Evolutionary conservation across 495 filamentous ascomycete genomes (phyloP).

Genomic region (Penicillium cataractarum): DNA sequence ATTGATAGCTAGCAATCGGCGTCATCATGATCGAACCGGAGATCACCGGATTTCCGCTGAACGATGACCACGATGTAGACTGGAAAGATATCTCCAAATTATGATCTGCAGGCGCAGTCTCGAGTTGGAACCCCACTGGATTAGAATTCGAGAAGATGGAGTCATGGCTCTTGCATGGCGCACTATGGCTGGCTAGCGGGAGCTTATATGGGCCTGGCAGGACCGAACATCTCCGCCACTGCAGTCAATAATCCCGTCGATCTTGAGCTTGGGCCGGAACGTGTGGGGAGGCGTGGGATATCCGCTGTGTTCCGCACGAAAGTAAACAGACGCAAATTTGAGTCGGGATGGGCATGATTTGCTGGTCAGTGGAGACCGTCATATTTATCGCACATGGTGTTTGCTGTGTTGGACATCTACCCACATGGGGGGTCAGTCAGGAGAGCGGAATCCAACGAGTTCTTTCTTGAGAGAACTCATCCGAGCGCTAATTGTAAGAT

Average conservation of each 20-base stretch:
- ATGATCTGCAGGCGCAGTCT: conserved; percentile 23
- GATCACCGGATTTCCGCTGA: conserved; percentile 8
- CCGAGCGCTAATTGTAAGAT: neutral
- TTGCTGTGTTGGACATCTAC: neutral
- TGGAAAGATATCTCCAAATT: conserved; percentile 16
- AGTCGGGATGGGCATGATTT: neutral
- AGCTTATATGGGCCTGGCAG: conserved; percentile 21
- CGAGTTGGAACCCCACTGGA: conserved; percentile 2
- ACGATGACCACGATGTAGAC: neutral
- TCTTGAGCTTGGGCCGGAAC: conserved; percentile 7
- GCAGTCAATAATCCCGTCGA: conserved; percentile 15
- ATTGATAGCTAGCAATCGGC: conserved; percentile 2
- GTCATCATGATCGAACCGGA: conserved; percentile 11
- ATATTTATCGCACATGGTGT: neutral
- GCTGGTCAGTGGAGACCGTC: neutral
- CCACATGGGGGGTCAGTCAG: neutral
- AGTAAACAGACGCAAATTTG: neutral
- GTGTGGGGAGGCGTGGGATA: neutral
- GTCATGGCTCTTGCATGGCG: neutral
- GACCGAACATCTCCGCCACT: conserved; percentile 13
- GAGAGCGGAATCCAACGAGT: neutral
- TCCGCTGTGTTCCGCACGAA: neutral
- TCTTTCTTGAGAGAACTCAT: neutral
- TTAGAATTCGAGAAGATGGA: conserved; percentile 4
- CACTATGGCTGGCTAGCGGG: conserved; percentile 18